phyloP scores from a whole-genome alignment of 306 rosid species.

The Ammopiptanthus mongolicus region DNA sequence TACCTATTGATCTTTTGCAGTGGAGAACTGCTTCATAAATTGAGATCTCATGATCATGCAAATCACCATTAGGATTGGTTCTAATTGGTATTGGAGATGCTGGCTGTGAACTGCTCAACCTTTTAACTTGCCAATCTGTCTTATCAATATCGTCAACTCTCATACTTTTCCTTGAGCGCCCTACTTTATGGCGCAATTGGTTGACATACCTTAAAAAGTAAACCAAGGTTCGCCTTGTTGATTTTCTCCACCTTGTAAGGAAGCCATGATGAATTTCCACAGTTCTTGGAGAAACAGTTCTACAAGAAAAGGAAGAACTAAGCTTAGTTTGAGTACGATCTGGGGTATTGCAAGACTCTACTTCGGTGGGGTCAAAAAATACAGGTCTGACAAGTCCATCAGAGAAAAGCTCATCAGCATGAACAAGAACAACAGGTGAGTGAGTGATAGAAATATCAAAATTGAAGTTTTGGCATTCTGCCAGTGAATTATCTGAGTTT shows the following conservation, averaged over 20 bases:
- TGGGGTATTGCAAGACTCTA: conserved; percentile 1
- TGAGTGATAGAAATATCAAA: conserved; percentile 37
- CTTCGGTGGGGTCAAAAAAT: conserved; percentile 11
- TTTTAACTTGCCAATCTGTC: conserved; percentile 26
- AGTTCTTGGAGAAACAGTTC: conserved; percentile 7
- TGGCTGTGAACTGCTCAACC: conserved; percentile 25
- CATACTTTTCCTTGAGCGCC: conserved; percentile 28
- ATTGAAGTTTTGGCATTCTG: conserved; percentile 41
- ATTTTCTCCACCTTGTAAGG: conserved; percentile 34
- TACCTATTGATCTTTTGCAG: conserved; percentile 69
- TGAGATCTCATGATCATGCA: conserved; percentile 42
- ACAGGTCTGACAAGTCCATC: conserved; percentile 47
- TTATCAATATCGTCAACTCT: conserved; percentile 41
- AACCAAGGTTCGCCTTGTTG: conserved; percentile 24
- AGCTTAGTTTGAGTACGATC: conserved; percentile 19
- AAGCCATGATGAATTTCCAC: conserved; percentile 20
- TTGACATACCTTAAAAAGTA: conserved; percentile 22
- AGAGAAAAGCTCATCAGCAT: conserved; percentile 70
- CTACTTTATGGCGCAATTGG: conserved; percentile 16
- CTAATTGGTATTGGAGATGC: conserved; percentile 31
- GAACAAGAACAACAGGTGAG: conserved; percentile 31
- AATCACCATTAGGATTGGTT: conserved; percentile 13
- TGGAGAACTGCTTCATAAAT: conserved; percentile 67
- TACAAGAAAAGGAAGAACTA: conserved; percentile 23
- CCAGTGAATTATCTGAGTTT: background rate